Percentiles rank a stretch among this genome's conserved stretches.
These are phyloP conservation scores for Phytophthora macrochlamydospora DNA, from an alignment of 352 stramenopile species.

Conservation along the genomic window DNA sequence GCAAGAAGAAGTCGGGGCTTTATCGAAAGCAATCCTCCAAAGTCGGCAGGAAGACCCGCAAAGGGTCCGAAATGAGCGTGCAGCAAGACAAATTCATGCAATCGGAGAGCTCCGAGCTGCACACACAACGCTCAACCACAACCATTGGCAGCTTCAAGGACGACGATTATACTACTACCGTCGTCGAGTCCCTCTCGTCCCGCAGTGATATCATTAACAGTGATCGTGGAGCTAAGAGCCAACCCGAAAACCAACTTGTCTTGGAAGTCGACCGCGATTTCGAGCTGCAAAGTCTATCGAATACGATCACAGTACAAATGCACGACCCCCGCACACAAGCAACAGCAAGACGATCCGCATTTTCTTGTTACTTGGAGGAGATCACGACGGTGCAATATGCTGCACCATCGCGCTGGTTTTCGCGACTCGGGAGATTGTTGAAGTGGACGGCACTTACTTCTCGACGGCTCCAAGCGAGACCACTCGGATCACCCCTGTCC, in stretches of 20 bases:
- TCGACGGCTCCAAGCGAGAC: conserved; percentile 16
- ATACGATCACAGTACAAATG: conserved; percentile 3
- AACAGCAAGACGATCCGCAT: conserved; percentile 19
- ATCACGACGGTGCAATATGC: conserved; percentile 46
- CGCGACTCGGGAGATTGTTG: conserved; percentile 23
- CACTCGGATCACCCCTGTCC: conserved; percentile 13
- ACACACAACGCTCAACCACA: conserved; percentile 14
- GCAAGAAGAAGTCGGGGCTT: conserved; percentile 19
- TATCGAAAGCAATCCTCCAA: conserved; percentile 8
- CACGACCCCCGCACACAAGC: conserved; percentile 3
- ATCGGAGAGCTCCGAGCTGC: not conserved
- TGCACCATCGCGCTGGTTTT: conserved; percentile 27
- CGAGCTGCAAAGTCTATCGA: not conserved
- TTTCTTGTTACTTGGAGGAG: conserved; percentile 41
- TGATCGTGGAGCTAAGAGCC: not conserved
- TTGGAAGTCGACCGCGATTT: conserved; percentile 1
- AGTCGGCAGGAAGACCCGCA: not conserved
- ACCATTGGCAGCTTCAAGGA: conserved; percentile 3
- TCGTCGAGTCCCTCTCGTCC: not conserved
- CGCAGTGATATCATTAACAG: conserved; percentile 2
- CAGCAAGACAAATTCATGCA: not conserved
- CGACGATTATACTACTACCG: not conserved
- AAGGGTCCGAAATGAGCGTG: not conserved
- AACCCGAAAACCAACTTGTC: not conserved
- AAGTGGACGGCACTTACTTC: conserved; percentile 33